Percentiles rank a stretch among this genome's conserved stretches.
These are phyloP conservation scores for Phaeoacremonium minimum DNA, from an alignment of 2,329 filamentous ascomycete species.

Conservation along the genomic window DNA sequence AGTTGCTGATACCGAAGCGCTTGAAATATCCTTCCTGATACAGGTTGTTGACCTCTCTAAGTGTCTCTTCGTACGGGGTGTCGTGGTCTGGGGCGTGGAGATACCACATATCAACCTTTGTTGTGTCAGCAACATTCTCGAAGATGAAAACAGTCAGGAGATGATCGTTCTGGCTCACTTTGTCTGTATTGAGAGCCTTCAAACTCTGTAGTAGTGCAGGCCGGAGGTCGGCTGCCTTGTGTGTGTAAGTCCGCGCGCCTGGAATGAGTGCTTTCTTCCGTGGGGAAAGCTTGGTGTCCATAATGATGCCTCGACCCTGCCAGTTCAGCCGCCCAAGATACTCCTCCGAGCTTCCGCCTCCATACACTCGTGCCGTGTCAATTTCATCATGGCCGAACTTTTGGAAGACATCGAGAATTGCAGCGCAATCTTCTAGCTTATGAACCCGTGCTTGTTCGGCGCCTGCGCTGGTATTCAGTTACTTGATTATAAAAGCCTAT, in stretches of 20 bases:
- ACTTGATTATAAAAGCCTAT: too few species aligned
- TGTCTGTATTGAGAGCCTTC: slow-evolving; percentile 28
- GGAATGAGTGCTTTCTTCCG: slow-evolving; percentile 8
- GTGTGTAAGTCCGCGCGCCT: slow-evolving; percentile 8
- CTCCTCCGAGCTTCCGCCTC: slow-evolving; percentile 59
- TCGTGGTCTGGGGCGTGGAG: slow-evolving; percentile 45
- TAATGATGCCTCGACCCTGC: slow-evolving; percentile 28
- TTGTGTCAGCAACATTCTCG: not conserved
- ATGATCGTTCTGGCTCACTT: not conserved
- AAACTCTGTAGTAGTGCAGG: slow-evolving; percentile 27
- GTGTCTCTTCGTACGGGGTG: slow-evolving; percentile 37
- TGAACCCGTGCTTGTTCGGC: slow-evolving; percentile 20
- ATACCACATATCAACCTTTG: slow-evolving; percentile 43
- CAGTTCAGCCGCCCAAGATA: slow-evolving; percentile 34
- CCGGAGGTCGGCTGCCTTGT: slow-evolving; percentile 22
- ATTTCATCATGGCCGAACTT: slow-evolving; percentile 63
- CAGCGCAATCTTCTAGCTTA: slow-evolving; percentile 46
- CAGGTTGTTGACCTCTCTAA: slow-evolving; percentile 39
- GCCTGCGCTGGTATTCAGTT: too few species aligned
- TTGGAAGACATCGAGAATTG: slow-evolving; percentile 61
- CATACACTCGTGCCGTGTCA: slow-evolving; percentile 64
- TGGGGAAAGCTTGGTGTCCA: slow-evolving; percentile 38
- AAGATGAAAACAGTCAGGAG: not conserved
- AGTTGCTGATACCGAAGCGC: slow-evolving; percentile 41
- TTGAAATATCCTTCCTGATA: slow-evolving; percentile 38